Evolutionary conservation across 2,329 filamentous ascomycete genomes (phyloP).

Genomic region (Colletotrichum eleusines): DNA sequence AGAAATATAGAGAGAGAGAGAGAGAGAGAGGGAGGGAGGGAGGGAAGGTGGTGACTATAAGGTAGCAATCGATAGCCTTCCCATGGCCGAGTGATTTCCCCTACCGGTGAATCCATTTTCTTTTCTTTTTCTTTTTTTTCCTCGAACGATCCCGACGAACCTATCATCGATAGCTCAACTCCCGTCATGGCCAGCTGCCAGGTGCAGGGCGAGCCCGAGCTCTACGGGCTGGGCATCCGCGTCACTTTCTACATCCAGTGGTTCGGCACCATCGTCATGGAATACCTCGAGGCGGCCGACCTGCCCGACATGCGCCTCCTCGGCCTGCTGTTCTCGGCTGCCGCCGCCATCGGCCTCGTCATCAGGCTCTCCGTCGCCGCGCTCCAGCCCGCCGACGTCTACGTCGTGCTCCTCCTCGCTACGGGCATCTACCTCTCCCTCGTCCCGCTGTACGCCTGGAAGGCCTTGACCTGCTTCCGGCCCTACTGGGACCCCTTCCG

Average conservation of each 20-base stretch:
- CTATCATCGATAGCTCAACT: too few species aligned
- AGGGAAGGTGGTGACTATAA: not conserved
- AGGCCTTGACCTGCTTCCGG: slow-evolving; percentile 48
- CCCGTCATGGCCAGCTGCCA: slow-evolving; percentile 46
- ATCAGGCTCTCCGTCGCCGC: slow-evolving; percentile 44
- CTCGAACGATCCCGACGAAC: not conserved
- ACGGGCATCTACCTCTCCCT: slow-evolving; percentile 50
- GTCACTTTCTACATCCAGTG: slow-evolving; percentile 53
- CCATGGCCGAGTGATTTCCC: not conserved
- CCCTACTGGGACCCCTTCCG: slow-evolving; percentile 49
- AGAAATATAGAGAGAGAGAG: too few species aligned
- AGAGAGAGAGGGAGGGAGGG: not conserved
- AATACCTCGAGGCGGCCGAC: slow-evolving; percentile 48
- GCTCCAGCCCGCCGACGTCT: slow-evolving; percentile 49
- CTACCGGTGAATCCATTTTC: not conserved
- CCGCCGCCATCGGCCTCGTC: slow-evolving; percentile 46
- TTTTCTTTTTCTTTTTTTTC: too few species aligned
- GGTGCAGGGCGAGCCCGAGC: slow-evolving; percentile 46
- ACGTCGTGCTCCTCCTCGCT: slow-evolving; percentile 49
- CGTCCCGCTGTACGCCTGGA: slow-evolving; percentile 52
- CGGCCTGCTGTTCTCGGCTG: slow-evolving; percentile 49
- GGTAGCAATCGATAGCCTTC: slow-evolving; percentile 7
- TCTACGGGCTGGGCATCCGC: slow-evolving; percentile 54
- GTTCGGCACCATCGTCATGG: slow-evolving; percentile 50
- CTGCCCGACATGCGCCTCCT: slow-evolving; percentile 49